Conservation (phyloP, 2,329 filamentous ascomycete species). For the Aspergillus pseudonomiae region DNA sequence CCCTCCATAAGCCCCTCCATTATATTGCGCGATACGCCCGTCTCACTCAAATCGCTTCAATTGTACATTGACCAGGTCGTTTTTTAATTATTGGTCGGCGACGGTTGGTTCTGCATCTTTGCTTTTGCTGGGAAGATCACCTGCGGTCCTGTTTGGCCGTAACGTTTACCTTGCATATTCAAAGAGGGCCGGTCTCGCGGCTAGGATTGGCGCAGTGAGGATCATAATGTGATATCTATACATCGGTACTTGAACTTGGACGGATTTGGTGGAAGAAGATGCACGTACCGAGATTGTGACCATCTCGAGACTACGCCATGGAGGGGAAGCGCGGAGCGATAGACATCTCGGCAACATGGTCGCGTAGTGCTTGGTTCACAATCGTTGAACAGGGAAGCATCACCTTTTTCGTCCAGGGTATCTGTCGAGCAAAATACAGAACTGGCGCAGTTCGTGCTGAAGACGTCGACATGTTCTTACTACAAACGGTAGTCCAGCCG, state of each 20-base stretch:
- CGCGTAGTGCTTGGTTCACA: neutral
- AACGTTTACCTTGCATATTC: neutral
- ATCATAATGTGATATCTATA: neutral
- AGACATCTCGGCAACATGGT: neutral
- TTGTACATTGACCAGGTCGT: neutral
- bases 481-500: neutral
- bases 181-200: neutral
- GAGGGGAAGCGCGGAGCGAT: constrained; percentile 4
- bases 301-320: neutral
- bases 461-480: neutral
- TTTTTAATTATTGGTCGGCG: neutral
- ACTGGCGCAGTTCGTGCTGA: neutral
- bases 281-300: neutral
- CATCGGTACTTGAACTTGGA: neutral
- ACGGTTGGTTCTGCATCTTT: neutral
- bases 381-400: neutral
- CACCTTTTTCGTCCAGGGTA: neutral
- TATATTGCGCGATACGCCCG: constrained; percentile 6
- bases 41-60: constrained; percentile 1
- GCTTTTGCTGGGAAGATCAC: neutral
- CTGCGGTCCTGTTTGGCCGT: neutral
- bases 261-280: neutral
- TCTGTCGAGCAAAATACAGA: neutral
- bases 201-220: neutral
- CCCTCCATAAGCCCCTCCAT: constrained; percentile 1